These are phyloP conservation scores for Neoarthrinium moseri DNA, from an alignment of 2,329 filamentous ascomycete genomes.

Conservation along the genomic window DNA sequence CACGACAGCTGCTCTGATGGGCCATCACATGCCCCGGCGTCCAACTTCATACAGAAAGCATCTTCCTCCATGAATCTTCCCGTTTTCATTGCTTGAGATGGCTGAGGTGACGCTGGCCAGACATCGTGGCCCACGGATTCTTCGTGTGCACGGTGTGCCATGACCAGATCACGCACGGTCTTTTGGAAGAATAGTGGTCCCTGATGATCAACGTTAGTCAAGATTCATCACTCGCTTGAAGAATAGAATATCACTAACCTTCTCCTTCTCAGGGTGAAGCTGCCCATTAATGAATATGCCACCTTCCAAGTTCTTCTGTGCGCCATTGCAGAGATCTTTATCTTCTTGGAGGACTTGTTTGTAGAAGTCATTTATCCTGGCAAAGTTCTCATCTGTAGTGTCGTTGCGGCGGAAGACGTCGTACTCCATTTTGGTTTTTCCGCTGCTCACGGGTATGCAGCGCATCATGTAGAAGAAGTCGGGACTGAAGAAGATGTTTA, in stretches of 20 bases:
- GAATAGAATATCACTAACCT: not conserved
- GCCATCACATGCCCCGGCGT: not conserved
- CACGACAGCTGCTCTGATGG: not conserved
- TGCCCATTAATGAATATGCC: slow-evolving; percentile 1
- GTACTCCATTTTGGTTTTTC: not conserved
- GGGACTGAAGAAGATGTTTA: not conserved
- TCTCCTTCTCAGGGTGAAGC: not conserved
- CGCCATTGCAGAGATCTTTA: not conserved
- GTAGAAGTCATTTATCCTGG: not conserved
- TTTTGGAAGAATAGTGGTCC: slow-evolving; percentile 1
- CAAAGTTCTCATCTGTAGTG: not conserved
- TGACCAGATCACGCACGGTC: not conserved
- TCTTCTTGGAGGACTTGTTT: not conserved
- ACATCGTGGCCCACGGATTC: not conserved
- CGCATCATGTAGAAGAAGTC: slow-evolving; percentile 3
- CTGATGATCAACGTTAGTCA: not conserved
- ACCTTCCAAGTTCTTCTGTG: not conserved
- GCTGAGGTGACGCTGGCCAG: not conserved
- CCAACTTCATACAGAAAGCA: not conserved
- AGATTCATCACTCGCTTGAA: too few species aligned
- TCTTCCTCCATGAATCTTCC: not conserved
- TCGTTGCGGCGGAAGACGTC: not conserved
- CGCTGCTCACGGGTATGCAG: not conserved
- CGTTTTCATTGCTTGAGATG: not conserved
- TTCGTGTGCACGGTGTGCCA: not conserved